A percentile compares a stretch with the other conserved stretches of the same genome.
These are phyloP conservation scores for Argentina anserina DNA, from an alignment of 306 rosid species.

Conservation along the genomic window DNA sequence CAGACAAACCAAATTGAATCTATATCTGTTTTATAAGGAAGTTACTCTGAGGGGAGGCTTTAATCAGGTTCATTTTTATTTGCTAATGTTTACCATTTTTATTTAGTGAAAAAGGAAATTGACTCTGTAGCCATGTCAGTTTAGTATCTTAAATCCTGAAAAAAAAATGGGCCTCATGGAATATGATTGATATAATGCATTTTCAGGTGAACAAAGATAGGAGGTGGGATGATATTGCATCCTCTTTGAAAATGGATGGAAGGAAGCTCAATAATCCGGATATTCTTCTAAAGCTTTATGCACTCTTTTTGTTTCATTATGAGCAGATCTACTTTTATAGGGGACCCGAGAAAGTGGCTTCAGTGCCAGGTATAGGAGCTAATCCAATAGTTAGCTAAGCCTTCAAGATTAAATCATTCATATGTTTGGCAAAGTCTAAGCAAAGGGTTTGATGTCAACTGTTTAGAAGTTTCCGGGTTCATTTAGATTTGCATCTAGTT, in stretches of 20 bases:
- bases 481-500: background rate
- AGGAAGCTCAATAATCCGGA: constrained; percentile 1
- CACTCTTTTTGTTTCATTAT: constrained; percentile 27
- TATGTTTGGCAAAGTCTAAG: background rate
- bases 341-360: constrained; percentile 16
- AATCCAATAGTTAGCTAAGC: background rate
- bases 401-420: background rate
- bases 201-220: constrained; percentile 30
- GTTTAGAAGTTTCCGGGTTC: background rate
- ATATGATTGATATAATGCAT: background rate
- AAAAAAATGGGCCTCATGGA: background rate
- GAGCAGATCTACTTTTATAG: constrained; percentile 35
- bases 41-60: constrained; percentile 33
- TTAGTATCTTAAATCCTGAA: background rate
- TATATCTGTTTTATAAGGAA: constrained; percentile 34
- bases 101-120: background rate
- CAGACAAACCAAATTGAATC: constrained; percentile 20
- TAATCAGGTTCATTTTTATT: constrained; percentile 14
- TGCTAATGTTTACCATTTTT: background rate
- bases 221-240: constrained; percentile 36
- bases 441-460: background rate
- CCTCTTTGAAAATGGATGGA: constrained; percentile 18
- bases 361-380: constrained; percentile 7
- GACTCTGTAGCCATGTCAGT: background rate
- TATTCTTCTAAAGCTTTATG: constrained; percentile 28